Base-by-base conservation (phyloP, 805 yeast genomes). In the Jamesozyma hellenica region DNA sequence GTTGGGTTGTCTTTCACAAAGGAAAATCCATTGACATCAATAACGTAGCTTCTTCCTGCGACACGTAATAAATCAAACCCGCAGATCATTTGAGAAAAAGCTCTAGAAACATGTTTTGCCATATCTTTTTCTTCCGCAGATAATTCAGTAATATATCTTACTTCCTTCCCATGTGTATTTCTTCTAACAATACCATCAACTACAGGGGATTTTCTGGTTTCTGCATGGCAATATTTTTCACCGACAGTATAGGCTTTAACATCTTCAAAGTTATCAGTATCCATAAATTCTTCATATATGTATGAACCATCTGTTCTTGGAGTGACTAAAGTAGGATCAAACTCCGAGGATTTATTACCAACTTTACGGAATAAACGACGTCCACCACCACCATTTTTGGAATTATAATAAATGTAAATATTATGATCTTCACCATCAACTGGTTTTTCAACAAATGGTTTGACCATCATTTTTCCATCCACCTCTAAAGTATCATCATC, bases 341-440 rank as follows among this genome's bases (percentile, higher is more conserved):
- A 92, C 58, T 92, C 98, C 21, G 96, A 85, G 0, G 95, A 82
- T 63, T 92, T 92, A 66, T 92, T 92, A 44, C 97, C 98, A 44
- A 92, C 94, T 58, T 92, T 92, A 48, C 99, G 72, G 67, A 92
- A 92, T 45, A 92, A 66, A 38, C 94, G 71, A 45, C 99, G 72
- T 21, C 99, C 99, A 48, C 99, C 99, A 42, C 99, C 99, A 34
- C 99, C 99, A 38, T 82, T 82, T 42, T 81, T 74, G 42, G 75
- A 73, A 28, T 88, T 82, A 59, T 90, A 92, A 63, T 92, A 92
- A 30, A 92, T 88, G 60, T 82, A 84, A 35, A 92, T 90, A 56
- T 92, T 92, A 63, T 92, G 99, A 62, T 92, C 96, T 63, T 92
- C 99, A 40, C 99, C 99, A 61, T 92, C 96, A 3, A 88, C 97